Evolutionary conservation across 2,329 filamentous ascomycete species (phyloP).

Genomic region (Pseudogymnoascus sp.): DNA sequence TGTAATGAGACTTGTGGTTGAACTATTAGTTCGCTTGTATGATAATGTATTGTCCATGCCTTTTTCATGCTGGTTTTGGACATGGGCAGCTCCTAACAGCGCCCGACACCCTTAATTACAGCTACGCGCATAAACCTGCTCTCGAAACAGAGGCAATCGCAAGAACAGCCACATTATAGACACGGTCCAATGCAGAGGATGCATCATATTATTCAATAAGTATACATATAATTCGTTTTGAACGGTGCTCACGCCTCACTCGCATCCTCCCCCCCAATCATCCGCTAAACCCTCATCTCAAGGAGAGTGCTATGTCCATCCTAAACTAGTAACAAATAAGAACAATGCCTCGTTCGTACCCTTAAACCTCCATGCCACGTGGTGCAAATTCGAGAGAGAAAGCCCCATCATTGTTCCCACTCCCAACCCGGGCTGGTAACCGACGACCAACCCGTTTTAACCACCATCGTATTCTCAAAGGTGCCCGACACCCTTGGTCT

Average conservation of each 20-base stretch:
- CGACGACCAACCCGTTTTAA: background rate
- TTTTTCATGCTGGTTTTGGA: too few relatives aligned
- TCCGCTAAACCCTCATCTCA: constrained; percentile 4
- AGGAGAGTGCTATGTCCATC: constrained; percentile 7
- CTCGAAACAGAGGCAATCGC: background rate
- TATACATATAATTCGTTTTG: constrained; percentile 8
- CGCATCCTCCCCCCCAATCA: background rate
- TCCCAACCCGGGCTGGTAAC: background rate
- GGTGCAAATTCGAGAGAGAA: constrained; percentile 2
- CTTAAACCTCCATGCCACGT: background rate
- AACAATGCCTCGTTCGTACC: constrained; percentile 2
- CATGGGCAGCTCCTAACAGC: background rate
- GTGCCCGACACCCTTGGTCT: background rate
- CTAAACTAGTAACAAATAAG: constrained; percentile 8
- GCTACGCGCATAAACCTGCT: background rate
- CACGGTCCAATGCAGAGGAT: background rate
- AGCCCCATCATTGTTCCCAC: background rate
- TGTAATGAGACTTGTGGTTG: background rate
- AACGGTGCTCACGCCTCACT: background rate
- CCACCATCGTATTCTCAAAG: background rate
- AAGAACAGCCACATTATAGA: background rate
- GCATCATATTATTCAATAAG: constrained; percentile 5
- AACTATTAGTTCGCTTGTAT: background rate
- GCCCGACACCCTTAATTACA: background rate
- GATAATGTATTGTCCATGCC: background rate